Evolutionary conservation across 768 basidiomycete species (phyloP).

Genomic region (Gymnopilus dilepis): DNA sequence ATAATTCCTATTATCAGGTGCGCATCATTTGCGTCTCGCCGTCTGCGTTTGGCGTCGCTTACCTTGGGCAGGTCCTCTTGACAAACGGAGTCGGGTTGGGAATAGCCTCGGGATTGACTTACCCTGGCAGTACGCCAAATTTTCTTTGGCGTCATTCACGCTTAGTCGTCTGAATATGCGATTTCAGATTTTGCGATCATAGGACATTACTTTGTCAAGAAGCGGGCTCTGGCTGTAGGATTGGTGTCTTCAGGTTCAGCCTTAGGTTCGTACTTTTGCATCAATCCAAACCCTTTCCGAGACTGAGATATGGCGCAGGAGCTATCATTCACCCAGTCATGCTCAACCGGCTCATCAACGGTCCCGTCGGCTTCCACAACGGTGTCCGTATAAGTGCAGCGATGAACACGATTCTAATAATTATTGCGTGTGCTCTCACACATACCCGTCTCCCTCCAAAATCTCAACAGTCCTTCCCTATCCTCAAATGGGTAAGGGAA

Average conservation of each 20-base stretch:
- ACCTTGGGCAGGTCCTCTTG: conserved; percentile 50
- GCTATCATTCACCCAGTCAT: conserved; percentile 63
- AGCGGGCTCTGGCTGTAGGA: conserved; percentile 55
- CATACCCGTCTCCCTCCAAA: conserved; percentile 42
- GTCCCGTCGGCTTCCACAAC: conserved; percentile 43
- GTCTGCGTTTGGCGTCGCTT: not conserved
- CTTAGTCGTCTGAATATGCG: not conserved
- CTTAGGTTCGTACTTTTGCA: conserved; percentile 27
- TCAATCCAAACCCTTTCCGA: not conserved
- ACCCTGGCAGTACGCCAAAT: conserved; percentile 39
- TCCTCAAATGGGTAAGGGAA: conserved; percentile 36
- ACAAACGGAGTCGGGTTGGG: conserved; percentile 55
- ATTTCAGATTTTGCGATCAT: conserved; percentile 44
- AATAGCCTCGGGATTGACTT: conserved; percentile 52
- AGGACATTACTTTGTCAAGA: conserved; percentile 57
- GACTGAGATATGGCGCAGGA: conserved; percentile 32
- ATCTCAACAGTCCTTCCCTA: conserved; percentile 25
- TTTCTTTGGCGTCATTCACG: not conserved
- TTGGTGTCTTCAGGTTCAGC: conserved; percentile 44
- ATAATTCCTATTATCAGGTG: conserved; percentile 43
- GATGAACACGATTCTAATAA: conserved; percentile 38
- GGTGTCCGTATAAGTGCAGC: conserved; percentile 45
- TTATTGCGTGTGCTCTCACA: conserved; percentile 39
- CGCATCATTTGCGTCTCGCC: not conserved
- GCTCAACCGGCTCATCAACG: conserved; percentile 53